Base-by-base conservation (phyloP, 2,329 filamentous ascomycete species). In the Apiospora phragmitis region DNA sequence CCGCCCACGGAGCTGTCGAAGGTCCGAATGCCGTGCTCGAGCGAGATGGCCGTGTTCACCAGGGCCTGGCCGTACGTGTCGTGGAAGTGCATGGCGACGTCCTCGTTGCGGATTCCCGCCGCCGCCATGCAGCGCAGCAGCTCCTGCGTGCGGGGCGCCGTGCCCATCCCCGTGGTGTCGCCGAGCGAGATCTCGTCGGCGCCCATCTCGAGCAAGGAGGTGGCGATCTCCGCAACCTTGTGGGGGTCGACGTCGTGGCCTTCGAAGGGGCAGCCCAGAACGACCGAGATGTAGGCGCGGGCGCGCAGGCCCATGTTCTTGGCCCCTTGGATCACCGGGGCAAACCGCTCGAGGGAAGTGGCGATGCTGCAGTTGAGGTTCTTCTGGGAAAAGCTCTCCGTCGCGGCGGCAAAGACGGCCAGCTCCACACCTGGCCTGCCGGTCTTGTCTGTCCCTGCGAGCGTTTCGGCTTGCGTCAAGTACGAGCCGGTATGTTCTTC, bases 111-210 rank as follows among this genome's bases (percentile, higher is more conserved):
- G 3, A 93, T 82, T 0, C 86, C 86, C 0, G 87, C 85, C 5
- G 86, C 83, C 11, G 80, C 78, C 70, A 90, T 77, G 70, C 78
- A 85, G 67, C 84, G 83, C 66, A 90, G 79, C 7, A 90, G 80
- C 71, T 85, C 79, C 69, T 79, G 76, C 0, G 78, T 80, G 2
- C 79, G 77, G 4, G 77, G 74, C 14, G 77, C 78, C 0, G 93
- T 97, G 42, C 94, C 95, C 88, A 97, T 94, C 24, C 95, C 95
- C 0, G 94, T 95, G 0, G 95, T 98, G 78, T 97, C 95, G 8
- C 94, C 94, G 0, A 97, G 88, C 1, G 93, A 93, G 75, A 98
- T 94, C 85, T 97, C 94, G 78, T 97, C 94, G 26, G 94, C 95
- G 24, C 95, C 95, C 85, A 95, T 93, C 77, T 95, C 93, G 1